These are phyloP conservation scores for Exophiala dermatitidis DNA, from an alignment of 2,329 filamentous ascomycete genomes.

Conservation along the genomic window DNA sequence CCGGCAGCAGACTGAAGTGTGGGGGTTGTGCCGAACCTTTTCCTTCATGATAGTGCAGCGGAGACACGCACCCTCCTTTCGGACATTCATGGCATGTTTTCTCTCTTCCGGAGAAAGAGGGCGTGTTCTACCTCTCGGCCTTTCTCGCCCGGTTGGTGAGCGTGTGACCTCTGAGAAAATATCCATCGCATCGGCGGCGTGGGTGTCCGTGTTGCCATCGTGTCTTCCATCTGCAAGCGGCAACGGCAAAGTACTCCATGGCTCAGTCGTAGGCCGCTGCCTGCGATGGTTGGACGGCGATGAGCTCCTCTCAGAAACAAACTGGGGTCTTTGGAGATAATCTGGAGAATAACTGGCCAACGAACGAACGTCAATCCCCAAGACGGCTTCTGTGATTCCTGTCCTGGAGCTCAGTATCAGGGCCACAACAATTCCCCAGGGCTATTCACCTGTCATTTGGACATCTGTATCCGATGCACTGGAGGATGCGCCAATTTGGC, in stretches of 20 bases:
- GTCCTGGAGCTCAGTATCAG: background rate
- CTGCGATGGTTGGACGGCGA: slow-evolving; percentile 10
- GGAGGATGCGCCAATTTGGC: background rate
- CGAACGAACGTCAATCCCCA: slow-evolving; percentile 16
- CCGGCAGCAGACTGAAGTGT: slow-evolving; percentile 3
- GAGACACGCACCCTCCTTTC: slow-evolving; percentile 19
- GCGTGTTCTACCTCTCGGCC: slow-evolving; percentile 11
- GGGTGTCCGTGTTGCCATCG: background rate
- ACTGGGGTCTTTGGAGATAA: slow-evolving; percentile 12
- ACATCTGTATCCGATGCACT: background rate
- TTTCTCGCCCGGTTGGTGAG: slow-evolving; percentile 7
- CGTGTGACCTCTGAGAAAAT: background rate
- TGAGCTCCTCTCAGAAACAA: slow-evolving; percentile 3
- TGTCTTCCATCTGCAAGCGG: slow-evolving; percentile 9
- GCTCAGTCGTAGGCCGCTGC: slow-evolving; percentile 4
- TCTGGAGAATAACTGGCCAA: slow-evolving; percentile 2
- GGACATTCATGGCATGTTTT: slow-evolving; percentile 17
- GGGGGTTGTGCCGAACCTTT: slow-evolving; percentile 7
- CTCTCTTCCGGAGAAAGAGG: slow-evolving; percentile 13
- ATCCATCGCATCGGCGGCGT: slow-evolving; percentile 2
- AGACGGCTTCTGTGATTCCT: slow-evolving; percentile 6
- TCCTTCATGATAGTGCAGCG: slow-evolving; percentile 23
- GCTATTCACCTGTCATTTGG: slow-evolving; percentile 15
- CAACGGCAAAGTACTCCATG: slow-evolving; percentile 14
- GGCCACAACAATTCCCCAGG: background rate